These are phyloP conservation scores for Wickerhamiella kazuoi DNA, from an alignment of 805 yeast species.

Conservation along the genomic window DNA sequence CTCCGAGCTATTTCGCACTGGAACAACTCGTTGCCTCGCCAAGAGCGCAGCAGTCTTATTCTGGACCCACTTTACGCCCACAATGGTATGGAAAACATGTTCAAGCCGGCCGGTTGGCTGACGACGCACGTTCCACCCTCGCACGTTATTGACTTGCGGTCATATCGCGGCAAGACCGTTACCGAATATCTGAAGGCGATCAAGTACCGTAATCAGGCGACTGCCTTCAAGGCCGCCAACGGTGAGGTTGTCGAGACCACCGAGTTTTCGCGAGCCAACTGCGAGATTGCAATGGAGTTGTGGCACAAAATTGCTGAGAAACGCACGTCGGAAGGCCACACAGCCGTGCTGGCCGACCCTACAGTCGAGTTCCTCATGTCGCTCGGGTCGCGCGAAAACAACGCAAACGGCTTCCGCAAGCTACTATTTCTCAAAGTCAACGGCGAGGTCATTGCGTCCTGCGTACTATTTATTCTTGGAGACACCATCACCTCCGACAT, in stretches of 20 bases:
- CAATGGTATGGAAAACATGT: constrained; percentile 21
- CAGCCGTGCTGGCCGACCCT: constrained; percentile 25
- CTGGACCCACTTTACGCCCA: constrained; percentile 25
- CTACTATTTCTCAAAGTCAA: constrained; percentile 25
- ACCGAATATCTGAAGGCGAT: constrained; percentile 25
- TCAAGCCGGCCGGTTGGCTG: constrained; percentile 26
- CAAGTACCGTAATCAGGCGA: constrained; percentile 26
- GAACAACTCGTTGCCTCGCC: constrained; percentile 18
- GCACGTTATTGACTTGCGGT: constrained; percentile 26
- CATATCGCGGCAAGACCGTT: constrained; percentile 20
- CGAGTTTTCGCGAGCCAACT: constrained; percentile 21
- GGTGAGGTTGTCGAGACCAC: constrained; percentile 23
- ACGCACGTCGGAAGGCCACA: constrained; percentile 24
- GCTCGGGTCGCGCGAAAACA: constrained; percentile 18
- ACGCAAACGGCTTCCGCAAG: constrained; percentile 18
- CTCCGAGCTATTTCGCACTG: constrained; percentile 24
- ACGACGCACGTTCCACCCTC: constrained; percentile 24
- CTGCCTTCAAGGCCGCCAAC: constrained; percentile 20
- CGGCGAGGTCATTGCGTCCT: constrained; percentile 25
- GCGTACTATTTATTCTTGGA: constrained; percentile 27
- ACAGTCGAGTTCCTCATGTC: constrained; percentile 18
- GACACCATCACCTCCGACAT: constrained; percentile 29
- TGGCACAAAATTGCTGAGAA: constrained; percentile 27
- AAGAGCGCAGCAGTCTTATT: constrained; percentile 22
- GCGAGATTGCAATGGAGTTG: constrained; percentile 20